These are phyloP conservation scores for Mycena maculata DNA, from an alignment of 768 basidiomycete species.

Conservation along the genomic window DNA sequence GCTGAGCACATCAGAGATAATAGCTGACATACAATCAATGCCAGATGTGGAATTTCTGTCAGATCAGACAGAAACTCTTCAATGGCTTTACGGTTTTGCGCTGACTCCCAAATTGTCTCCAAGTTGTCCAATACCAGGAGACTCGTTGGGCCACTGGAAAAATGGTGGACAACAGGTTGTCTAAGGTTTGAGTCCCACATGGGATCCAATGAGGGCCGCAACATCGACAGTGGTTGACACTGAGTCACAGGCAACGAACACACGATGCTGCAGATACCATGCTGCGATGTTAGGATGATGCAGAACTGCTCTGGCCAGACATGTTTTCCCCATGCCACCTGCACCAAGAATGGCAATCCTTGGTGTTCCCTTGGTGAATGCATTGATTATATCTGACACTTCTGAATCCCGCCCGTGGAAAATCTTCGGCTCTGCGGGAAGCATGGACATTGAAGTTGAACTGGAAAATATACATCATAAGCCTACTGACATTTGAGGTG, in stretches of 20 bases:
- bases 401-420: constrained; percentile 19
- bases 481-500: neutral
- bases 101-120: constrained; percentile 15
- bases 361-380: neutral
- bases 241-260: constrained; percentile 12
- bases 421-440: constrained; percentile 11
- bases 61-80: constrained; percentile 17
- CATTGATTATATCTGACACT: neutral
- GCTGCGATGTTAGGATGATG: constrained; percentile 3
- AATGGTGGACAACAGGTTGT: neutral
- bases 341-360: constrained; percentile 7
- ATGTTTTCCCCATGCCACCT: constrained; percentile 19
- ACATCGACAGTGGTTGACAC: neutral
- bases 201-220: neutral
- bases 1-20: neutral
- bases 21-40: constrained; percentile 9
- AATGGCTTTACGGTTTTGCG: neutral
- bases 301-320: constrained; percentile 4
- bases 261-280: neutral
- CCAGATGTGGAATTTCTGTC: constrained; percentile 3
- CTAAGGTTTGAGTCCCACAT: neutral
- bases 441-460: constrained; percentile 2
- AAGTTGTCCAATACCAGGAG: constrained; percentile 24
- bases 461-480: neutral
- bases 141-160: neutral